These are phyloP conservation scores for Phytophthora niederhauseri DNA, from an alignment of 352 stramenopile species.

Conservation along the genomic window DNA sequence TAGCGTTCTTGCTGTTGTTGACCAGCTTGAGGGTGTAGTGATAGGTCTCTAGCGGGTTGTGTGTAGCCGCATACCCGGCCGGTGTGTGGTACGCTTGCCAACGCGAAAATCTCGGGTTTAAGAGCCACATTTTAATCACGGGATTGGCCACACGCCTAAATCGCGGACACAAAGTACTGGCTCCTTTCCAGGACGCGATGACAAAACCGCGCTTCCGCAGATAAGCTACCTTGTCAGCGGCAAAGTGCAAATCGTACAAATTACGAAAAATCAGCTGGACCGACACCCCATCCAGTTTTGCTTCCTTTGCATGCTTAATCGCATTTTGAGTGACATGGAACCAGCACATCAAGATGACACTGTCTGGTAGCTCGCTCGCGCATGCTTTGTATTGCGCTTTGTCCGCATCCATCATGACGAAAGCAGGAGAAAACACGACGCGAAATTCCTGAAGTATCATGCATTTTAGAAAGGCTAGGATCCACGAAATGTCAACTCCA, in stretches of 20 bases:
- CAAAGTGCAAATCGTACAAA: background rate
- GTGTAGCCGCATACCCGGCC: background rate
- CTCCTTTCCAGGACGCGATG: background rate
- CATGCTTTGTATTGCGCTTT: background rate
- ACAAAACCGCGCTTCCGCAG: background rate
- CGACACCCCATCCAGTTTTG: background rate
- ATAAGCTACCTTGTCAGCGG: background rate
- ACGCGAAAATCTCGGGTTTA: background rate
- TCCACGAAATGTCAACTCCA: conserved; percentile 1
- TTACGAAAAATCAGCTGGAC: background rate
- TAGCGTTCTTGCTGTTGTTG: background rate
- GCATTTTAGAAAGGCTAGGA: background rate
- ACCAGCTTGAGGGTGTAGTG: background rate
- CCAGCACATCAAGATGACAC: background rate
- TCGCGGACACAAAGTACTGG: background rate
- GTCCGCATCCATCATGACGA: background rate
- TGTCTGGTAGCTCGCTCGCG: background rate
- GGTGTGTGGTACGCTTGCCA: background rate
- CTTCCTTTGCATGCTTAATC: background rate
- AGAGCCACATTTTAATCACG: background rate
- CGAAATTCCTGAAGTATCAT: conserved; percentile 1
- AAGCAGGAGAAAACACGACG: background rate
- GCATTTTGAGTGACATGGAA: background rate
- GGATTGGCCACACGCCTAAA: background rate
- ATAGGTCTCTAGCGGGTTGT: background rate